These are phyloP conservation scores for Rhodofomes roseus DNA, from an alignment of 1,284 basidiomycete genomes.

Conservation along the genomic window DNA sequence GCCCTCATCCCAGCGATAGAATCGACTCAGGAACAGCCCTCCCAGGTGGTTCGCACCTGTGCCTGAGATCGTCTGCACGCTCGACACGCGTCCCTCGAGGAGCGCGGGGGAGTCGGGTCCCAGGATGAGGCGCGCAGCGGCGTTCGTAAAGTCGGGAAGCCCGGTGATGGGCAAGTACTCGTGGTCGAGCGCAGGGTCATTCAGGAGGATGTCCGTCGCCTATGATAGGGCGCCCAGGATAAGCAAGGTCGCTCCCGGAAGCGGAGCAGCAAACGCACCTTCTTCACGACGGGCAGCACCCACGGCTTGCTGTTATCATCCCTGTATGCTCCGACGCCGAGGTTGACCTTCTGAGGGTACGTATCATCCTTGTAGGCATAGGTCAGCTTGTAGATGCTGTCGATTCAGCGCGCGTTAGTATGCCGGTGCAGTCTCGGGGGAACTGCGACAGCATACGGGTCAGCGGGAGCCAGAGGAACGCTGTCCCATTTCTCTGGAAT, in stretches of 20 bases:
- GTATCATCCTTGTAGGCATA: conserved; percentile 85
- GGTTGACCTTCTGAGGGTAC: conserved; percentile 83
- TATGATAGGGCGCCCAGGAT: conserved; percentile 27
- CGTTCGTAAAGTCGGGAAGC: conserved; percentile 75
- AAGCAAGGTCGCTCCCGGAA: neutral
- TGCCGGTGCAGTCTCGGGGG: neutral
- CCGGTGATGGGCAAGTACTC: conserved; percentile 95
- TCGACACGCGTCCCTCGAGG: conserved; percentile 65
- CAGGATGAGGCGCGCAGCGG: conserved; percentile 81
- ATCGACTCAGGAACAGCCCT: conserved; percentile 83
- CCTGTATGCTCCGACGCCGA: conserved; percentile 88
- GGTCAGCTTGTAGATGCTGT: conserved; percentile 90
- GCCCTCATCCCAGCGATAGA: conserved; percentile 58
- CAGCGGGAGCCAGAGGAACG: conserved; percentile 79
- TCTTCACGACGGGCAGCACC: conserved; percentile 89
- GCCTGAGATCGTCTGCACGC: conserved; percentile 91
- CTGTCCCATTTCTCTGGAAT: conserved; percentile 62
- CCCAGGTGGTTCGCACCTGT: conserved; percentile 96
- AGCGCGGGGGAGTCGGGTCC: conserved; percentile 73
- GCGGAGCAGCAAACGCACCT: conserved; percentile 45
- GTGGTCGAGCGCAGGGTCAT: conserved; percentile 78
- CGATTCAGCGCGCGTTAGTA: conserved; percentile 3
- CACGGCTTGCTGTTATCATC: conserved; percentile 86
- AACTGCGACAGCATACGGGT: conserved; percentile 40
- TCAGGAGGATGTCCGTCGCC: conserved; percentile 74